phyloP scores from a whole-genome alignment of 2,329 filamentous ascomycete species.

The Colletotrichum musicola region DNA sequence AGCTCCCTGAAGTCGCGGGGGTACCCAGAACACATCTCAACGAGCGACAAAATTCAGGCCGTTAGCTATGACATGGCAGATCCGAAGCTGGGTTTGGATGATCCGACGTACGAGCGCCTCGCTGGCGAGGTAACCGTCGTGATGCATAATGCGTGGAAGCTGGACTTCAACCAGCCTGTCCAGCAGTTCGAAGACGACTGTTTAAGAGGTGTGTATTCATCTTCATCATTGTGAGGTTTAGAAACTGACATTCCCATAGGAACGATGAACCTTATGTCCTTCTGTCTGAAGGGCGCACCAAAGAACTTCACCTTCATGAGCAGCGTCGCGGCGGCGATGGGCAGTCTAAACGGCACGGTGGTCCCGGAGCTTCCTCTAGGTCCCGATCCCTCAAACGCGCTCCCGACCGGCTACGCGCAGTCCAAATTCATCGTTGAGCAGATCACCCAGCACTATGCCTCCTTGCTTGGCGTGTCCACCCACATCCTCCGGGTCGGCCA shows the following conservation, averaged over 20 bases:
- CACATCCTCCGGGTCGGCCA: slow-evolving; percentile 19
- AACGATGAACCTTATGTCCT: slow-evolving; percentile 12
- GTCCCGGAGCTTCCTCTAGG: slow-evolving; percentile 6
- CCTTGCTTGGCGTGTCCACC: background rate
- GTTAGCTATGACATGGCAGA: slow-evolving; percentile 26
- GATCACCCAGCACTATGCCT: slow-evolving; percentile 12
- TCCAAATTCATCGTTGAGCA: slow-evolving; percentile 31
- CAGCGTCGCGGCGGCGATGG: slow-evolving; percentile 33
- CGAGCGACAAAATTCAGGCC: slow-evolving; percentile 15
- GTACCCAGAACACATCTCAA: background rate
- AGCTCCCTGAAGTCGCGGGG: slow-evolving; percentile 5
- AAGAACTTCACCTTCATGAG: slow-evolving; percentile 30
- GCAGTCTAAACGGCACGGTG: background rate
- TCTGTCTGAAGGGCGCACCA: background rate
- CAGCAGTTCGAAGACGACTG: slow-evolving; percentile 28
- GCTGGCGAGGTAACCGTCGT: slow-evolving; percentile 11
- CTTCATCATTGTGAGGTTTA: accelerated
- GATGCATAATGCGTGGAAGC: slow-evolving; percentile 33
- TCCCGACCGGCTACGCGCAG: slow-evolving; percentile 26
- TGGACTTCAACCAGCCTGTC: slow-evolving; percentile 31
- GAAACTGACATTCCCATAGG: background rate
- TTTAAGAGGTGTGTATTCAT: background rate
- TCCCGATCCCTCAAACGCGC: background rate
- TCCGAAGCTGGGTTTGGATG: background rate
- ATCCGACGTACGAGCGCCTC: background rate